Base-by-base conservation (phyloP, 2,329 filamentous ascomycete genomes). In the Aphanoascus verrucosus region DNA sequence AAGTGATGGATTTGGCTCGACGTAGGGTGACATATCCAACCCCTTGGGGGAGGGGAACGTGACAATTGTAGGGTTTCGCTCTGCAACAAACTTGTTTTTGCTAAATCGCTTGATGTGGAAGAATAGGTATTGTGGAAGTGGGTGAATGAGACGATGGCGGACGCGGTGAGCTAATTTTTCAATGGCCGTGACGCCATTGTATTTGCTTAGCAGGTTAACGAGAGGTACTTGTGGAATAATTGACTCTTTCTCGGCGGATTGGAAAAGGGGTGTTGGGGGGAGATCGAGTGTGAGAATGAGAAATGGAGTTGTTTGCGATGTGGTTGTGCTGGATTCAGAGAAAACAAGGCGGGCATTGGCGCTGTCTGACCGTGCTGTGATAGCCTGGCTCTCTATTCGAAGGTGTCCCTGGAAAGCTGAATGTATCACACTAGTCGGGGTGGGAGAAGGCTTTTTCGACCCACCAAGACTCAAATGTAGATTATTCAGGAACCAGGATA, bases 91-190 rank as follows among this genome's bases (percentile, higher is more conserved):
- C 68, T 96, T 95, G 75, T 98, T 98, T 60, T 86, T 84, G 61
- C 84, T 88, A 77, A 98, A 98, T 61, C 93, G 88, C 74, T 97
- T 97, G 74, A 97, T 84, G 73, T 98, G 91, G 73, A 98, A 88
- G 51, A 93, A 76, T 15, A 98, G 81, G 66, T 85, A 97, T 0
- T 90, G 91, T 0, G 93, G 93, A 0, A 98, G 77, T 0, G 93
- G 93, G 64, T 95, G 90, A 46, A 94, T 74, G 3, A 98, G 77
- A 14, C 91, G 83, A 71, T 96, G 96, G 34, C 93, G 84, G 63
- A 91, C 86, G 58, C 93, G 83, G 62, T 91, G 86, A 51, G 89
- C 85, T 61, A 91, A 81, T 64, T 91, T 88, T 65, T 98, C 93
- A 66, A 95, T 91, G 0, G 88, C 83, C 38, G 81, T 83, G 42